Base-by-base conservation (phyloP, 2,329 filamentous ascomycete species). In the Myotisia sp. region DNA sequence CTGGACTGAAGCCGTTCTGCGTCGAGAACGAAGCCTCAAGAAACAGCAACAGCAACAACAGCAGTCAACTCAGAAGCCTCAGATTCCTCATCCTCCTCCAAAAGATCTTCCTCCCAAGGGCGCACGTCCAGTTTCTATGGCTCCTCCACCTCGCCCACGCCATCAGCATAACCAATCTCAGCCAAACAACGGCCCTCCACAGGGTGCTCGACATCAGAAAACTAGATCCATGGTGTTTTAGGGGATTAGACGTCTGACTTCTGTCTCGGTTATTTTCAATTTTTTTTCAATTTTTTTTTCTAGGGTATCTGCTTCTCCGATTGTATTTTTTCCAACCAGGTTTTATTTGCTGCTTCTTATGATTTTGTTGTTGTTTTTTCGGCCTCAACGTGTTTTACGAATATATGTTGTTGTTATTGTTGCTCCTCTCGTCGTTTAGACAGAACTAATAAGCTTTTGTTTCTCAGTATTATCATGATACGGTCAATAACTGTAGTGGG, bases 1-100 rank as follows among this genome's bases (percentile, higher is more conserved):
- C n/a, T 77, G 73, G 73, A 72, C 71, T 0, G 70, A 75, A 34
- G 57, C 74, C 44, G 70, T 76, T 3, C 62, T 76, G 26, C 60
- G 58, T 40, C 56, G 56, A n/a, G 60, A 64, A 42, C 53, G 54
- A 31, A 59, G 49, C 37, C 47, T 51, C 37, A 57, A 54, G 30
- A 29, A 36, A 33, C 21, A 26, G 38, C 7, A 27, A 32, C 13
- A 37, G 39, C 37, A 38, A 29, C 27, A 29, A 18, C n/a, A 19
- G 27, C 14, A 36, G 37, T 20, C 29, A 33, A 16, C 23, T 10
- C 21, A 18, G 17, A 19, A 23, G 10, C 23, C 33, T 22, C 29
- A 29, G 8, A 31, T 36, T 17, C 34, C 37, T 13, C 36, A 32
- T 13, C 33, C 40, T 7, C 42, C 40, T 51, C 34, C 50, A 40